These are phyloP conservation scores for Camellia oleifera DNA, from an alignment of 179 eudicot species.

Conservation along the genomic window DNA sequence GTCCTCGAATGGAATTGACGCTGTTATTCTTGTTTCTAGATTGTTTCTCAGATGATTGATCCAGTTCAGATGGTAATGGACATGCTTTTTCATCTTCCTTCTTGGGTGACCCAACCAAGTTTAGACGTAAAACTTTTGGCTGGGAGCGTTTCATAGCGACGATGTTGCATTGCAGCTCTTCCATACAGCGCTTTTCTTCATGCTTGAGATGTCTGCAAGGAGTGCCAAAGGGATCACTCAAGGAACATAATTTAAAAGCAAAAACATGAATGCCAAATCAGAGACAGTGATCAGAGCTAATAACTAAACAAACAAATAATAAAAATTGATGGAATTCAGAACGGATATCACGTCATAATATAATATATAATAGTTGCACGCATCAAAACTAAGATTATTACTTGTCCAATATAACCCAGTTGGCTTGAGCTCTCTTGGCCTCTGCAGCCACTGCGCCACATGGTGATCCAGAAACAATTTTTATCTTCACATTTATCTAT, in stretches of 20 bases:
- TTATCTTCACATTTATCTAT: slow-evolving; percentile 89
- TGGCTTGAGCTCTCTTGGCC: slow-evolving; percentile 73
- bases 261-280: not conserved
- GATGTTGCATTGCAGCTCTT: slow-evolving; percentile 89
- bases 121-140: slow-evolving; percentile 79
- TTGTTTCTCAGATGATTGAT: slow-evolving; percentile 34
- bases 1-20: slow-evolving; percentile 50
- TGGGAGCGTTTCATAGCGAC: slow-evolving; percentile 75
- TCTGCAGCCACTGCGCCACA: slow-evolving; percentile 88
- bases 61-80: slow-evolving; percentile 27
- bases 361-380: not conserved
- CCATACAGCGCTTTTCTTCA: slow-evolving; percentile 86
- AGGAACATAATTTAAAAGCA: not conserved
- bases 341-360: not conserved
- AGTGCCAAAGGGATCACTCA: slow-evolving; percentile 11
- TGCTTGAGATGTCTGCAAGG: slow-evolving; percentile 68
- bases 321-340: not conserved
- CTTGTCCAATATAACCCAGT: slow-evolving; percentile 96
- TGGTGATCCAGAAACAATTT: slow-evolving; percentile 65
- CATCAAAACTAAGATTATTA: slow-evolving; percentile 30
- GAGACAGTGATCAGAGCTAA: not conserved
- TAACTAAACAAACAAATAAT: not conserved
- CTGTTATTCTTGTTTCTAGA: slow-evolving; percentile 20
- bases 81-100: slow-evolving; percentile 43
- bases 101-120: slow-evolving; percentile 65